Percentiles rank a stretch among this genome's conserved stretches.
Conservation (phyloP, 768 basidiomycete species). For the Hygrophoropsis aurantiaca region DNA sequence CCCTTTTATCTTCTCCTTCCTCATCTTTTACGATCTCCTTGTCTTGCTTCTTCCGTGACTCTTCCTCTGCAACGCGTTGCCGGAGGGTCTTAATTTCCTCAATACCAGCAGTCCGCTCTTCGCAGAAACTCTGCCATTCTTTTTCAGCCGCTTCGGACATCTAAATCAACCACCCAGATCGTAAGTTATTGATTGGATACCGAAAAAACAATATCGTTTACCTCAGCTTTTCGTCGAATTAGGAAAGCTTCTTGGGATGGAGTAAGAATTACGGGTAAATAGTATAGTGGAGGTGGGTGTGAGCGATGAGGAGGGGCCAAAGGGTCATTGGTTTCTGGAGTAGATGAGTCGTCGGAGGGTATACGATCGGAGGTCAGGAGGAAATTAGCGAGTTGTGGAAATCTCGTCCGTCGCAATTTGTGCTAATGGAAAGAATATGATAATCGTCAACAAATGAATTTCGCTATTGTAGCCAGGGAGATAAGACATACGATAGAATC, state of each 20-base stretch:
- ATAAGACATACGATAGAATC: slow-evolving; percentile 68
- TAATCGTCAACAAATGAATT: slow-evolving; percentile 3
- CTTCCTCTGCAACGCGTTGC: slow-evolving; percentile 66
- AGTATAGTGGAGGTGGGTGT: slow-evolving; percentile 77
- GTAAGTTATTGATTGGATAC: neutral
- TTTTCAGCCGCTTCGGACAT: slow-evolving; percentile 60
- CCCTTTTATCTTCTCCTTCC: slow-evolving; percentile 22
- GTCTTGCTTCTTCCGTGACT: slow-evolving; percentile 44
- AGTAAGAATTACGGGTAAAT: slow-evolving; percentile 68
- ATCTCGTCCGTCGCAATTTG: slow-evolving; percentile 68
- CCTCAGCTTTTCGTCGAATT: slow-evolving; percentile 60
- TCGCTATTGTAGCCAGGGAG: neutral
- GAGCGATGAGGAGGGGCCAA: slow-evolving; percentile 55
- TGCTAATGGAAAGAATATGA: slow-evolving; percentile 42
- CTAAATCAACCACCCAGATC: slow-evolving; percentile 32
- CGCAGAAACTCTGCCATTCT: slow-evolving; percentile 66
- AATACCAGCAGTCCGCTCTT: slow-evolving; percentile 57
- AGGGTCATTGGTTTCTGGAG: slow-evolving; percentile 27
- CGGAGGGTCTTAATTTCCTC: slow-evolving; percentile 64
- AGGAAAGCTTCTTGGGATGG: slow-evolving; percentile 72
- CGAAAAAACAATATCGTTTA: slow-evolving; percentile 23
- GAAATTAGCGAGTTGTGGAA: slow-evolving; percentile 76
- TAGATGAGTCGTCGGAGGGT: slow-evolving; percentile 32
- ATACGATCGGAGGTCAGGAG: slow-evolving; percentile 72
- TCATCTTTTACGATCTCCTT: slow-evolving; percentile 38